Evolutionary conservation across 352 stramenopile genomes (phyloP).

Genomic region (Phytophthora pluvialis): DNA sequence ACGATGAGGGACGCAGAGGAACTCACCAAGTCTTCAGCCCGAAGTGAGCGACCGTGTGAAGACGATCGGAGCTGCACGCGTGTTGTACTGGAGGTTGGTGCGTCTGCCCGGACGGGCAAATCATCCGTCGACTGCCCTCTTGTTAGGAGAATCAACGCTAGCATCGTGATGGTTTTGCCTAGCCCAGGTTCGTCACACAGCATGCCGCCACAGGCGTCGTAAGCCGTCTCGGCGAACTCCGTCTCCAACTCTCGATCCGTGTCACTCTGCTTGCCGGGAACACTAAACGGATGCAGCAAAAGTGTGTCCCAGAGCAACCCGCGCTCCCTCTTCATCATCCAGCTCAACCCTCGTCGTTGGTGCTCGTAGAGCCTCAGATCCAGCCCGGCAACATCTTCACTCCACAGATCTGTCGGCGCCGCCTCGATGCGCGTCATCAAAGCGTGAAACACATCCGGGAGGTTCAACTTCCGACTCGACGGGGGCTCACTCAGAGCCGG

Average conservation of each 20-base stretch:
- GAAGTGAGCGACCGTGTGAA: constrained; percentile 7
- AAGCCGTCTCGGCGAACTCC: constrained; percentile 59
- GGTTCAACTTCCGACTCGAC: constrained; percentile 35
- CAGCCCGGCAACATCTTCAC: constrained; percentile 58
- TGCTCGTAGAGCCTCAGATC: constrained; percentile 73
- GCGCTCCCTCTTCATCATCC: constrained; percentile 70
- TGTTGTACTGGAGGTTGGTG: constrained; percentile 6
- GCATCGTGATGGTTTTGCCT: constrained; percentile 84
- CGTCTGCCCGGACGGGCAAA: constrained; percentile 13
- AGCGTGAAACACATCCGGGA: constrained; percentile 65
- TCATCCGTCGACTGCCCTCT: constrained; percentile 48
- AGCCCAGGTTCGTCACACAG: constrained; percentile 82
- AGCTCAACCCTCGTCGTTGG: constrained; percentile 69
- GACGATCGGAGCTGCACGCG: constrained; percentile 21
- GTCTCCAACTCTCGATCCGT: constrained; percentile 22
- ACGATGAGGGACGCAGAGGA: constrained; percentile 66
- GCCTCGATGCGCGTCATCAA: constrained; percentile 53
- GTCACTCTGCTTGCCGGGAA: constrained; percentile 38
- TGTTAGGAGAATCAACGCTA: constrained; percentile 76
- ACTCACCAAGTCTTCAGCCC: constrained; percentile 31
- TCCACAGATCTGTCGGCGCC: constrained; percentile 55
- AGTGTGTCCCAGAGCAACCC: constrained; percentile 23
- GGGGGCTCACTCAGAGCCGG: constrained; percentile 1
- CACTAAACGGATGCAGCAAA: constrained; percentile 51
- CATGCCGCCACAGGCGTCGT: constrained; percentile 68